Percentiles rank a stretch among this genome's conserved stretches.
These are phyloP conservation scores for Fusarium chuoi DNA, from an alignment of 2,329 filamentous ascomycete genomes.

Conservation along the genomic window DNA sequence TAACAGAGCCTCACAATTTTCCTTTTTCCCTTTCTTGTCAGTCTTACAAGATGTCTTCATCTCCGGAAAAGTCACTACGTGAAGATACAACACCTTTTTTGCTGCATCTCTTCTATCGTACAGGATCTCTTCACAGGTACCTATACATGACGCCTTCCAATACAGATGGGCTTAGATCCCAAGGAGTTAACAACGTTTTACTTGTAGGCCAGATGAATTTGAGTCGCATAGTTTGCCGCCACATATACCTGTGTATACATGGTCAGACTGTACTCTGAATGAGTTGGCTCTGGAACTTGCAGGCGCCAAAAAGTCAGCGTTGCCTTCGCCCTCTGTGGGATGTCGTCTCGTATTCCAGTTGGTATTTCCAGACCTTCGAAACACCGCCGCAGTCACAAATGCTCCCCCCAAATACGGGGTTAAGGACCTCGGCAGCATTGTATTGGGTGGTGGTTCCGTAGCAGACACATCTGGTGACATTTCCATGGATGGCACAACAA, in stretches of 20 bases:
- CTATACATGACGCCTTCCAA: slow-evolving; percentile 19
- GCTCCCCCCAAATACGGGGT: slow-evolving; percentile 70
- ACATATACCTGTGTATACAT: slow-evolving; percentile 85
- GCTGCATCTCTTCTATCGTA: slow-evolving; percentile 85
- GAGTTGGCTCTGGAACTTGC: slow-evolving; percentile 84
- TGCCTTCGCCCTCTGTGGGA: slow-evolving; percentile 80
- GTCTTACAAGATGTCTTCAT: slow-evolving; percentile 23
- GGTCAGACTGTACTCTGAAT: slow-evolving; percentile 80
- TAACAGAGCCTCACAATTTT: not conserved
- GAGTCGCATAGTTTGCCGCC: slow-evolving; percentile 67
- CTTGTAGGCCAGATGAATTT: slow-evolving; percentile 76
- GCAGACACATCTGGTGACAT: slow-evolving; percentile 54
- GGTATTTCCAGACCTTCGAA: slow-evolving; percentile 79
- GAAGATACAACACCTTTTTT: slow-evolving; percentile 84
- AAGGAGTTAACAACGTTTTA: not conserved
- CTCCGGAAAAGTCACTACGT: slow-evolving; percentile 61
- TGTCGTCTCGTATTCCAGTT: slow-evolving; percentile 89
- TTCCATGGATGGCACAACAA: slow-evolving; percentile 46
- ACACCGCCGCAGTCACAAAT: slow-evolving; percentile 42
- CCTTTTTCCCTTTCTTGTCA: not conserved
- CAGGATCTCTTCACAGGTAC: slow-evolving; percentile 78
- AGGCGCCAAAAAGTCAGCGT: slow-evolving; percentile 69
- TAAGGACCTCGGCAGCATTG: slow-evolving; percentile 84
- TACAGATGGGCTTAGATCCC: not conserved
- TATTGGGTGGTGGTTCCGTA: slow-evolving; percentile 71